phyloP scores from a whole-genome alignment of 768 basidiomycete species.

The Multifurca ochricompacta region DNA sequence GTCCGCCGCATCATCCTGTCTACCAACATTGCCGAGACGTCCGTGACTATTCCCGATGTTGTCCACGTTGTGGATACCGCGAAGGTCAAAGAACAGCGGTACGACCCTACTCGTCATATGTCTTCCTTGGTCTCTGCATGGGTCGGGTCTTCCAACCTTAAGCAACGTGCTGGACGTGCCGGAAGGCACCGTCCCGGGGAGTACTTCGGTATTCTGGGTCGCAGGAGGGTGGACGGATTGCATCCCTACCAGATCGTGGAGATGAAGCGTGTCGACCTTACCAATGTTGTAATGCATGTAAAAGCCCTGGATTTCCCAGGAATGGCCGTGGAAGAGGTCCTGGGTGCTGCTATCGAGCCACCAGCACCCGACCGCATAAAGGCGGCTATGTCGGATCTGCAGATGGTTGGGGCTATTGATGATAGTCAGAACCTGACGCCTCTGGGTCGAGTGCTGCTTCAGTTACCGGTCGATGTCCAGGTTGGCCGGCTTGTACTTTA shows the following conservation, averaged over 20 bases:
- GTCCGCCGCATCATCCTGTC: slow-evolving; percentile 84
- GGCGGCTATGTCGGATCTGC: slow-evolving; percentile 71
- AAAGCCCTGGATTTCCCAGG: slow-evolving; percentile 87
- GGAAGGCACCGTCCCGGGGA: slow-evolving; percentile 87
- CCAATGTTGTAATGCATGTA: slow-evolving; percentile 93
- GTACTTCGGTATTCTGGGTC: slow-evolving; percentile 80
- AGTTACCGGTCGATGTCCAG: slow-evolving; percentile 83
- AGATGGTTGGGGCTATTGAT: slow-evolving; percentile 85
- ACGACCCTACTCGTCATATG: slow-evolving; percentile 83
- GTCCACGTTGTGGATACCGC: slow-evolving; percentile 91
- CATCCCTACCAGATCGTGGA: slow-evolving; percentile 84
- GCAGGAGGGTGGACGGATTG: slow-evolving; percentile 49
- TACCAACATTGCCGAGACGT: slow-evolving; percentile 95
- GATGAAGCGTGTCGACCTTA: slow-evolving; percentile 88
- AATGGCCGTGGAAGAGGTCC: slow-evolving; percentile 80
- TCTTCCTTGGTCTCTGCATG: slow-evolving; percentile 85
- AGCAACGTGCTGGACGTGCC: slow-evolving; percentile 87
- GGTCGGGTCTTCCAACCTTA: slow-evolving; percentile 85
- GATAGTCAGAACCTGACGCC: slow-evolving; percentile 68
- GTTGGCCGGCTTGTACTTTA: slow-evolving; percentile 85
- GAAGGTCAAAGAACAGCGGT: slow-evolving; percentile 81
- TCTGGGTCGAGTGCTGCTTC: slow-evolving; percentile 80
- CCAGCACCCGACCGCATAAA: slow-evolving; percentile 69
- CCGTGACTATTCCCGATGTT: slow-evolving; percentile 90
- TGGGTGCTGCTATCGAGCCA: slow-evolving; percentile 80